phyloP scores from a whole-genome alignment of 2,329 filamentous ascomycete species.

The Pseudogymnoascus sp. region DNA sequence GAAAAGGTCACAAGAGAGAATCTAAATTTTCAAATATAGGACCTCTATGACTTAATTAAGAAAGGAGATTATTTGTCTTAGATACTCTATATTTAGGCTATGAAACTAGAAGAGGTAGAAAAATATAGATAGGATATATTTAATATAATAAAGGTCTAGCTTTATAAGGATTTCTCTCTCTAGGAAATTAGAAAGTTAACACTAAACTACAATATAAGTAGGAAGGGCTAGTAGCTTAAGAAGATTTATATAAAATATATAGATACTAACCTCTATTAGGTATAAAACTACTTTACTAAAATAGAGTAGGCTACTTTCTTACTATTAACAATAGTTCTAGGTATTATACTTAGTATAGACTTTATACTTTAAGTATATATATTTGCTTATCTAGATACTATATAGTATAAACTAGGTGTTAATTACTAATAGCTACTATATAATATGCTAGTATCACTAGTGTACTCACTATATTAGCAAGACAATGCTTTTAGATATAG shows the following conservation, averaged over 20 bases:
- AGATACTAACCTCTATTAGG: slow-evolving; percentile 14
- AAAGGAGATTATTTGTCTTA: slow-evolving; percentile 40
- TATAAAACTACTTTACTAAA: slow-evolving; percentile 61
- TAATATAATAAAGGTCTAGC: slow-evolving; percentile 50
- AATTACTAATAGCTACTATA: slow-evolving; percentile 52
- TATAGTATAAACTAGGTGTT: slow-evolving; percentile 48
- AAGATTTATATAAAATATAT: too few relatives aligned
- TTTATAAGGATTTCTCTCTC: slow-evolving; percentile 42
- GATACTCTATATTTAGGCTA: slow-evolving; percentile 47
- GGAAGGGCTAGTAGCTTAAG: not conserved
- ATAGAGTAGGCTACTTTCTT: slow-evolving; percentile 62
- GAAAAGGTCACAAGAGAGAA: slow-evolving; percentile 29
- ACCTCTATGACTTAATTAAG: slow-evolving; percentile 39
- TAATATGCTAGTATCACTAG: slow-evolving; percentile 36
- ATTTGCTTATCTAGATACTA: slow-evolving; percentile 49
- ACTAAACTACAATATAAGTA: slow-evolving; percentile 40
- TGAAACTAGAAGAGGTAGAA: slow-evolving; percentile 44
- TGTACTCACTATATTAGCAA: slow-evolving; percentile 33
- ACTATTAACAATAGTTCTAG: slow-evolving; percentile 56
- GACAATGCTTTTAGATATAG: slow-evolving; percentile 32
- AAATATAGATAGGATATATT: slow-evolving; percentile 43
- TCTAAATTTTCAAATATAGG: slow-evolving; percentile 32
- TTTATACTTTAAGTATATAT: slow-evolving; percentile 48
- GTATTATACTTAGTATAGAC: slow-evolving; percentile 55
- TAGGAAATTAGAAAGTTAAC: slow-evolving; percentile 42